phyloP scores from a whole-genome alignment of 2,329 filamentous ascomycete genomes.

The Apiospora rasikravindrae region DNA sequence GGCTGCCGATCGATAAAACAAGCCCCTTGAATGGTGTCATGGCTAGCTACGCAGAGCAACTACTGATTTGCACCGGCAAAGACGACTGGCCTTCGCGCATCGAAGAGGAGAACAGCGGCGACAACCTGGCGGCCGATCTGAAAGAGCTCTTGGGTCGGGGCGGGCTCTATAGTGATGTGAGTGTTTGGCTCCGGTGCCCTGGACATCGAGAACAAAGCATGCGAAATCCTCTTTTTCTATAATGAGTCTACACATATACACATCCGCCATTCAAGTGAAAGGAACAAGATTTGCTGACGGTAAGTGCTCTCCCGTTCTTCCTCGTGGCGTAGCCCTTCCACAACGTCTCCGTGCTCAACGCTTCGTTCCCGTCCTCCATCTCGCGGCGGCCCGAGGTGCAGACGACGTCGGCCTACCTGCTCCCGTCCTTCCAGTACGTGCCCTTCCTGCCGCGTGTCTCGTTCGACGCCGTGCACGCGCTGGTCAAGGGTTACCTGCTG shows the following conservation, averaged over 20 bases:
- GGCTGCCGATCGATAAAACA: constrained; percentile 75
- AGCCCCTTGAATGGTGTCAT: constrained; percentile 77
- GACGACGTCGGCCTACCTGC: constrained; percentile 72
- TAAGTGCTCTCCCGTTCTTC: constrained; percentile 31
- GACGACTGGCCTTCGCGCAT: constrained; percentile 84
- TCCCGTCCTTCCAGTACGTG: constrained; percentile 84
- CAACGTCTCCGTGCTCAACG: constrained; percentile 77
- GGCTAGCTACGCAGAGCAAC: constrained; percentile 78
- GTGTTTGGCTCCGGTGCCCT: constrained; percentile 33
- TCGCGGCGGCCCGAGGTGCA: constrained; percentile 45
- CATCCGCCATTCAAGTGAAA: background rate
- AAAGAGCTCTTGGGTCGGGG: constrained; percentile 72
- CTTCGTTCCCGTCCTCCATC: constrained; percentile 69
- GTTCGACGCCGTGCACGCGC: constrained; percentile 58
- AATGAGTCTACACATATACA: background rate
- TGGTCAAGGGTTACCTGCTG: constrained; percentile 70
- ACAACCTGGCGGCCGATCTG: constrained; percentile 73
- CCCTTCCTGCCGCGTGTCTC: constrained; percentile 70
- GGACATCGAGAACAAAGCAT: background rate
- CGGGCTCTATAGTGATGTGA: constrained; percentile 70
- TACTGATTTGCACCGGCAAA: constrained; percentile 82
- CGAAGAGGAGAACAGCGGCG: constrained; percentile 75
- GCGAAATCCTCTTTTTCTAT: background rate
- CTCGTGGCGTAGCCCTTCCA: constrained; percentile 71
- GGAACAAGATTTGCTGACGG: constrained; percentile 37